These are phyloP conservation scores for Blastobotrys niveus DNA, from an alignment of 1,139 yeast species.

Conservation along the genomic window DNA sequence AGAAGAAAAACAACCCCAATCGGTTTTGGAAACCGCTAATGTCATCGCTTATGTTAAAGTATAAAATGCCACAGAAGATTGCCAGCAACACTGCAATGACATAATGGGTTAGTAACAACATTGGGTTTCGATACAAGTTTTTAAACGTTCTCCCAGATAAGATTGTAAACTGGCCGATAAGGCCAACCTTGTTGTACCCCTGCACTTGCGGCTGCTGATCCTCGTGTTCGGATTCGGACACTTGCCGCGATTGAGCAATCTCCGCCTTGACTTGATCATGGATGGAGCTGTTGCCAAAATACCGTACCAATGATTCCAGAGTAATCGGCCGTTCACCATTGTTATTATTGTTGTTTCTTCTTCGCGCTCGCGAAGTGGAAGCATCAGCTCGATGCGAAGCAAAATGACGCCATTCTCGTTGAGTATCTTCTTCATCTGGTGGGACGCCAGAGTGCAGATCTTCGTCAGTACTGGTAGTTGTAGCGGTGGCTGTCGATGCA, in stretches of 20 bases:
- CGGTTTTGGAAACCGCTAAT: conserved; percentile 96
- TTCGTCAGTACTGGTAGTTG: conserved; percentile 25
- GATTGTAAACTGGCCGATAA: conserved; percentile 58
- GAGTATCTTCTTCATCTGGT: conserved; percentile 40
- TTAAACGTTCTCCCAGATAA: conserved; percentile 83
- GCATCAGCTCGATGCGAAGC: conserved; percentile 83
- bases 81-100: conserved; percentile 71
- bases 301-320: conserved; percentile 31
- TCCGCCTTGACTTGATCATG: conserved; percentile 47
- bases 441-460: conserved; percentile 36
- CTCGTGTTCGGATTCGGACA: conserved; percentile 23
- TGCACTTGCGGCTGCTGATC: conserved; percentile 15
- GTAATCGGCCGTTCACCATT: conserved; percentile 13
- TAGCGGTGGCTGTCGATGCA: conserved; percentile 20
- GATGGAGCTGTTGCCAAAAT: conserved; percentile 46
- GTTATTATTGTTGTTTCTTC: neutral
- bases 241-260: conserved; percentile 33
- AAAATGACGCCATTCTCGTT: conserved; percentile 83
- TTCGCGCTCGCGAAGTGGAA: neutral
- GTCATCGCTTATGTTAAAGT: conserved; percentile 76
- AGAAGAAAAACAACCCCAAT: conserved; percentile 83
- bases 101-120: conserved; percentile 75
- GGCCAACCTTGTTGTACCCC: conserved; percentile 46
- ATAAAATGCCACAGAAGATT: conserved; percentile 75
- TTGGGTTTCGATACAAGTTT: conserved; percentile 87